phyloP scores from a whole-genome alignment of 108 stramenopile genomes.

The Licmophora abbreviata region DNA sequence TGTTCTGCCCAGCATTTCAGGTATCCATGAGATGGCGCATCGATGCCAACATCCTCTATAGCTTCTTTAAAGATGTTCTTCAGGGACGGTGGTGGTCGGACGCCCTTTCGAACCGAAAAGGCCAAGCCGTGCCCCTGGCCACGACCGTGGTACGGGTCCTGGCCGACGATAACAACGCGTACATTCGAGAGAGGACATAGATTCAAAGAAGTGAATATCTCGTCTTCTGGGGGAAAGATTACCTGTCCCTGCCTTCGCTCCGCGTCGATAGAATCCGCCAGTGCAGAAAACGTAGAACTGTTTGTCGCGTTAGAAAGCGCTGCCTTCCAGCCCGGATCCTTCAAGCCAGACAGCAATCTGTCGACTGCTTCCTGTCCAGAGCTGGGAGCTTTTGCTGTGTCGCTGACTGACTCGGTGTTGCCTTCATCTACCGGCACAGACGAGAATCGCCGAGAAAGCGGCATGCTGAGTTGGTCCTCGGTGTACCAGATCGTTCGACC shows the following conservation, averaged over 20 bases:
- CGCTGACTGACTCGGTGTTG: neutral
- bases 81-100: slow-evolving; percentile 82
- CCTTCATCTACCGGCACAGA: slow-evolving; percentile 3
- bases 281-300: slow-evolving; percentile 29
- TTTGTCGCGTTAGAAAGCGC: slow-evolving; percentile 23
- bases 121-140: slow-evolving; percentile 77
- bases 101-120: slow-evolving; percentile 83
- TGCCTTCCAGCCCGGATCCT: slow-evolving; percentile 47
- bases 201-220: slow-evolving; percentile 89
- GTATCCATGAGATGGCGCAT: slow-evolving; percentile 60
- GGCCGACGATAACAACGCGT: slow-evolving; percentile 96
- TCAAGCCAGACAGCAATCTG: slow-evolving; percentile 24
- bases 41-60: slow-evolving; percentile 29
- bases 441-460: slow-evolving; percentile 15
- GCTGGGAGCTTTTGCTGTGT: slow-evolving; percentile 1
- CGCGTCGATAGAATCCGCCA: slow-evolving; percentile 15
- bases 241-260: slow-evolving; percentile 23
- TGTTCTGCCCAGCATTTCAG: slow-evolving; percentile 83
- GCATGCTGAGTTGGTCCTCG: slow-evolving; percentile 63
- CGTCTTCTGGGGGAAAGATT: slow-evolving; percentile 79
- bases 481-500: slow-evolving; percentile 72
- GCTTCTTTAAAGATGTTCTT: slow-evolving; percentile 91
- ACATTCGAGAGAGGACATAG: slow-evolving; percentile 66
- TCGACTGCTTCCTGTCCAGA: slow-evolving; percentile 4
- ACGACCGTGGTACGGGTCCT: slow-evolving; percentile 99